Base-by-base conservation (phyloP, 2,329 filamentous ascomycete genomes). In the Huntiella abstrusa region DNA sequence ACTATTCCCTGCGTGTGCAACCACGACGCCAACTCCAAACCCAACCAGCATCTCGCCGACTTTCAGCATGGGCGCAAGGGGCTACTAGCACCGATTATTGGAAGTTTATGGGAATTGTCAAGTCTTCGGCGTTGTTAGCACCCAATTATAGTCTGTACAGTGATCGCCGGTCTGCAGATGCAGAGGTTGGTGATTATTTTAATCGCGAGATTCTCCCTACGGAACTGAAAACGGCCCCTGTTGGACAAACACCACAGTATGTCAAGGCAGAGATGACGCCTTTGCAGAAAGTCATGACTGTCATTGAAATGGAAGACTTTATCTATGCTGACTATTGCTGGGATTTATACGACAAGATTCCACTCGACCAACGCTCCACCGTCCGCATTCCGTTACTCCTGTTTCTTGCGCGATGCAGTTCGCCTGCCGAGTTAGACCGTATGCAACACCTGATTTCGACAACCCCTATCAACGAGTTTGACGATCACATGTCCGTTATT, bases 371-470 rank as follows among this genome's bases (percentile, higher is more conserved):
- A 5, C 19, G 34, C 12, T 16, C 41, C 1, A 13, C 35, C 13
- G 19, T 47, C 4, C 45, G 49, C 3, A 15, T 48, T 6, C 49
- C 41, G 3, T 19, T 50, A 11, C 17, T 50, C 12, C 22, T 47
- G 33, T 50, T 45, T 35, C 15, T 50, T n/a, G 45, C 45, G 3
- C 45, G 45, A 33, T 50, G 49, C 33, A 46, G 45, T 19, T 50
- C 49, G 12, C 41, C 45, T 3, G 49, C 49, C 6, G 49, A 50
- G 37, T 13, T 48, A 28, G 49, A 50, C 22, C 41, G 49, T 3
- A 50, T 50, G 45, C 49, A 47, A 13, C 35, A 47, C 33, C 19
- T 49, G 16, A 49, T 49, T 22, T 43, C 44, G 15, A 41, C 48
- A 32, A 49, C 48, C n/a, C 48, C 48, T 1, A 34, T 6, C 8